Evolutionary conservation across 768 basidiomycete species (phyloP).

Genomic region (Suillus luteus): DNA sequence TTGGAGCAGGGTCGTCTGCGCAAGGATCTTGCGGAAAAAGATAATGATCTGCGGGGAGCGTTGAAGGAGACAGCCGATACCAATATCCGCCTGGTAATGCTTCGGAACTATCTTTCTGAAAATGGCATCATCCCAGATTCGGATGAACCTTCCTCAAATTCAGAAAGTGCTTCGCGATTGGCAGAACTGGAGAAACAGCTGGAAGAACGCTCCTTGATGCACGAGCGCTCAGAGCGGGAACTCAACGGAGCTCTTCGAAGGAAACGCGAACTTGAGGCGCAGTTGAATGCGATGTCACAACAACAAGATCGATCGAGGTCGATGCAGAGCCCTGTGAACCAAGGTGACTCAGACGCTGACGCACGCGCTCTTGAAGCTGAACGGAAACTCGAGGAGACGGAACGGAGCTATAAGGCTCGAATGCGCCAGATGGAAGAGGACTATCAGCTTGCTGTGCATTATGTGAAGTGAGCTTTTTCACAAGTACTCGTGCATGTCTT

Average conservation of each 20-base stretch:
- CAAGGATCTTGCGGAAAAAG: conserved; percentile 68
- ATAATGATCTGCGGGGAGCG: conserved; percentile 64
- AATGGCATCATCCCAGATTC: conserved; percentile 82
- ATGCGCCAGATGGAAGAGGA: conserved; percentile 92
- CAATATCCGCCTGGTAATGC: conserved; percentile 71
- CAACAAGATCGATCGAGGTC: conserved; percentile 70
- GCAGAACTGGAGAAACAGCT: conserved; percentile 79
- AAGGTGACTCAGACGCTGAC: conserved; percentile 39
- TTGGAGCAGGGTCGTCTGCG: conserved; percentile 70
- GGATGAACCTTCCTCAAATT: conserved; percentile 55
- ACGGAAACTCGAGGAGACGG: conserved; percentile 76
- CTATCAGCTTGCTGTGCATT: conserved; percentile 95
- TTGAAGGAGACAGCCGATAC: conserved; percentile 67
- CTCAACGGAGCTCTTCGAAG: conserved; percentile 63
- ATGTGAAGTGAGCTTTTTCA: conserved; percentile 79
- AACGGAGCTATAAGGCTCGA: conserved; percentile 73
- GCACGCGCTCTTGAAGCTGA: conserved; percentile 68
- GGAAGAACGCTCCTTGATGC: conserved; percentile 66
- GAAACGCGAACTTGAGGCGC: conserved; percentile 75
- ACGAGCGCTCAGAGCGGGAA: conserved; percentile 78
- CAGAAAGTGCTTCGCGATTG: conserved; percentile 44
- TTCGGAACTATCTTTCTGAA: conserved; percentile 87
- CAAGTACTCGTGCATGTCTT: conserved; percentile 15
- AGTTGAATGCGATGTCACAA: conserved; percentile 60
- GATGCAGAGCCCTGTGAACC: conserved; percentile 53